Conservation (phyloP, 1,284 basidiomycete genomes). For the Irpex lacteus region DNA sequence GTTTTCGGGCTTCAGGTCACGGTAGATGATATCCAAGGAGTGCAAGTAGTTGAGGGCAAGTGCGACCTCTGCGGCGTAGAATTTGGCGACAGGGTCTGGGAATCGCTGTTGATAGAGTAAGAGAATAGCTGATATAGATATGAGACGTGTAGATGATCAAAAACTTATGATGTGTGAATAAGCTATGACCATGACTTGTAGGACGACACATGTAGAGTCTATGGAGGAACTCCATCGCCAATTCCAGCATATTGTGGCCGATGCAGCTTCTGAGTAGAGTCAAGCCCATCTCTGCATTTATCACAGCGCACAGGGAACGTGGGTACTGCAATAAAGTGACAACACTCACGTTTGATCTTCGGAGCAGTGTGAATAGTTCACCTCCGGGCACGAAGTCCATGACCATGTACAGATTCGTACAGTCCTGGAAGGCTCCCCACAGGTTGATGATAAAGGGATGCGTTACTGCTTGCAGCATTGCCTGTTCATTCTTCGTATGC, state of each 20-base stretch:
- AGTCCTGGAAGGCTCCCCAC: constrained; percentile 97
- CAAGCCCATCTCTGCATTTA: neutral
- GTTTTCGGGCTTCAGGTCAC: constrained; percentile 98
- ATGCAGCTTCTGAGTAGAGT: no score
- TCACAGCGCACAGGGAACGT: neutral
- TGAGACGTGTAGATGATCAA: neutral
- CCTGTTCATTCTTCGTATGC: constrained; percentile 95
- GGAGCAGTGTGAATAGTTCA: constrained; percentile 89
- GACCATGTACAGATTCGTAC: constrained; percentile 96
- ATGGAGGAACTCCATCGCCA: no score
- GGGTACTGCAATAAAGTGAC: neutral
- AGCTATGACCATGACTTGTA: neutral
- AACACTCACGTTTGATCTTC: constrained; percentile 80
- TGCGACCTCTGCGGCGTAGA: constrained; percentile 97
- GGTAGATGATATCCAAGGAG: constrained; percentile 90
- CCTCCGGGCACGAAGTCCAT: constrained; percentile 99
- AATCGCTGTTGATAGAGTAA: constrained; percentile 65
- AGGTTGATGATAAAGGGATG: constrained; percentile 98
- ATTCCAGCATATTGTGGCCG: no score
- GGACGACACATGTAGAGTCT: no score
- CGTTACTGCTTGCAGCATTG: constrained; percentile 85
- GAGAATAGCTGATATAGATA: neutral
- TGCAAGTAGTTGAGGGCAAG: constrained; percentile 94
- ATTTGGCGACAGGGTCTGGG: constrained; percentile 98
- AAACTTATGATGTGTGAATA: neutral